These are phyloP conservation scores for Pleurotus eryngii DNA, from an alignment of 768 basidiomycete genomes.

Conservation along the genomic window DNA sequence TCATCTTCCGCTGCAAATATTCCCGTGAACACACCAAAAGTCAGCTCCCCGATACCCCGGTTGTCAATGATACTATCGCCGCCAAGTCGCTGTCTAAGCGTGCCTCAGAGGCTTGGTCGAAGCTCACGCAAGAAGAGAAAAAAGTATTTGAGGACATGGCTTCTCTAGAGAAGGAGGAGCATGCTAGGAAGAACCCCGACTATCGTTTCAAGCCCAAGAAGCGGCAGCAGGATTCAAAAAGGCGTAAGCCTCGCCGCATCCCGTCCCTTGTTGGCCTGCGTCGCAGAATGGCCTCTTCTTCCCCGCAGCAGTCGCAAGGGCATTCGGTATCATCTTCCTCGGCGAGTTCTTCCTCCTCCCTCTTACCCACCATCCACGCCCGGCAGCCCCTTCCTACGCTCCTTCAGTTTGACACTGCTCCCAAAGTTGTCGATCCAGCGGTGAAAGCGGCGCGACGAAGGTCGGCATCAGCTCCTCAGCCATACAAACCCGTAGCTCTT, in stretches of 20 bases:
- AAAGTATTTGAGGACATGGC: conserved; percentile 52
- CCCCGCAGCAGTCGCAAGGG: not conserved
- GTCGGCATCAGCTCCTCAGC: conserved; percentile 30
- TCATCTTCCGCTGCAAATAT: conserved; percentile 71
- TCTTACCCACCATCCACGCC: not conserved
- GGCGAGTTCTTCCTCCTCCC: not conserved
- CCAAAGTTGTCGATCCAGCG: conserved; percentile 14
- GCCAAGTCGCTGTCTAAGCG: conserved; percentile 71
- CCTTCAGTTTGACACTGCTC: conserved; percentile 2
- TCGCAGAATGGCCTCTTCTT: conserved; percentile 10
- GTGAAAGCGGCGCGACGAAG: conserved; percentile 24
- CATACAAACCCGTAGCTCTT: not conserved
- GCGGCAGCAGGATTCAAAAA: conserved; percentile 23
- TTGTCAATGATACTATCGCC: conserved; percentile 24
- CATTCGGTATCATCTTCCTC: not conserved
- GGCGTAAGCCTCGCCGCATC: conserved; percentile 9
- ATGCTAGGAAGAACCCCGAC: conserved; percentile 53
- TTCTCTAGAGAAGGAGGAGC: conserved; percentile 51
- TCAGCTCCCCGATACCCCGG: conserved; percentile 24
- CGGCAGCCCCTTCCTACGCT: not conserved
- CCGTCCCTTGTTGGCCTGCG: conserved; percentile 17
- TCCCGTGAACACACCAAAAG: conserved; percentile 41
- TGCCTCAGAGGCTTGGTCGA: conserved; percentile 73
- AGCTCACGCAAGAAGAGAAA: conserved; percentile 45
- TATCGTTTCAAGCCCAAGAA: conserved; percentile 63